Evolutionary conservation across 2,329 filamentous ascomycete species (phyloP), one percentile per base, ranked within the genome.

Genomic region (Dactylella cylindrospora): DNA sequence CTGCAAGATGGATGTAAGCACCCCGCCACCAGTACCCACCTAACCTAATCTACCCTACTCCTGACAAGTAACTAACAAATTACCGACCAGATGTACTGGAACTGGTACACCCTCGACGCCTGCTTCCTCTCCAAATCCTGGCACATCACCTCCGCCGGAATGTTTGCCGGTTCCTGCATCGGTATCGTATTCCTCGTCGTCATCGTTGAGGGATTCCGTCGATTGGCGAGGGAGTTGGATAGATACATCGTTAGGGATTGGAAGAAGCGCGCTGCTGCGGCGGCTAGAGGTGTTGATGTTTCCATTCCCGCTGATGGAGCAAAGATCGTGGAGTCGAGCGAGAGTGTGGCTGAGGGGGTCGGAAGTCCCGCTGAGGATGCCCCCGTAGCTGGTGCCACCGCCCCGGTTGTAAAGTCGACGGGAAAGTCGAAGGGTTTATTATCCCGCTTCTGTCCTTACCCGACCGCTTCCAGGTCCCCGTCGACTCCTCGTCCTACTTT

Each of bases 131-230:
- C 84, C 19, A 68, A 71, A 5, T 76, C 78, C 17, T 93, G 88
- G 87, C 83, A 83, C 69, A 80, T 91, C 71, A 83, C 75, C 12
- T 84, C 83, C 19, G 74, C 72, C 2, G 83, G 79, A 71, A 85
- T 85, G 79, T 91, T 94, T 70, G 87, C 85, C 40, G 87, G 84
- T 17, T 86, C 84, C 46, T 93, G 88, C 74, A 84, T 94, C 69
- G 87, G 85, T 61, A 83, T 89, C 28, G 76, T 89, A 64, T 74
- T 84, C n/a, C 81, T 94, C 47, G 85, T 86, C 67, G 78, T 91
- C 46, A 69, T 74, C 4, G 83, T 93, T 67, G 87, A 93, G 70
- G 75, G 84, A 54, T 78, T 93, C 17, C 85, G 88, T 43, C 84
- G 87, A 23, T 68, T 79, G 19, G 78, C 80, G 66, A 84, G 85